Evolutionary conservation across 169 alveolate species (phyloP).

Genomic region (Amoebophrya sp.): DNA sequence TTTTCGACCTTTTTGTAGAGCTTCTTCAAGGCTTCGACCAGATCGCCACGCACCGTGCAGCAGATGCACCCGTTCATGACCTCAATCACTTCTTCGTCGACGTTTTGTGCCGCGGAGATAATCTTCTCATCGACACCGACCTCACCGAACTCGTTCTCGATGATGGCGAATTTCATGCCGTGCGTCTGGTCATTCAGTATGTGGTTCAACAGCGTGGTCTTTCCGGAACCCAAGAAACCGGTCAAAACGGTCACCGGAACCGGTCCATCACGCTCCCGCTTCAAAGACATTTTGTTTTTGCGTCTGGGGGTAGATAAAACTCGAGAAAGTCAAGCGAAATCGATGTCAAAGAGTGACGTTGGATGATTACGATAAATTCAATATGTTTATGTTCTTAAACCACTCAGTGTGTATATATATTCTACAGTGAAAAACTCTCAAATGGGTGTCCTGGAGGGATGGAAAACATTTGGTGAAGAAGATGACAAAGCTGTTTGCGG

Average conservation of each 20-base stretch:
- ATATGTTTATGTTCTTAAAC: too few species aligned
- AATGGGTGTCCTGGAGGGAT: too few species aligned
- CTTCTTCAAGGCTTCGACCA: conserved; percentile 35
- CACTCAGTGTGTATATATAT: too few species aligned
- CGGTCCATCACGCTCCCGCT: not conserved
- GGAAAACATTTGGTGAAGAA: too few species aligned
- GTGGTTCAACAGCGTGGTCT: conserved; percentile 39
- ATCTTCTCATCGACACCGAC: conserved; percentile 47
- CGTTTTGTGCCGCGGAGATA: not conserved
- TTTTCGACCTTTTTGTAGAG: conserved; percentile 23
- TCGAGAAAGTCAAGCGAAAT: too few species aligned
- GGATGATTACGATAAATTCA: too few species aligned
- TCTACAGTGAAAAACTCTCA: too few species aligned
- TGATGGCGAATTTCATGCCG: conserved; percentile 32
- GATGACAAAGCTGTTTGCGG: too few species aligned
- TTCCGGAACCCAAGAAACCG: conserved; percentile 39
- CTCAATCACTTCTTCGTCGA: conserved; percentile 41
- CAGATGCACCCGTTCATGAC: conserved; percentile 48
- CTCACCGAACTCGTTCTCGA: conserved; percentile 38
- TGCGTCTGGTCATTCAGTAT: conserved; percentile 23
- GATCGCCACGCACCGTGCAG: conserved; percentile 45
- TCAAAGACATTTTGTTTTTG: too few species aligned
- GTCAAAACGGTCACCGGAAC: conserved; percentile 42
- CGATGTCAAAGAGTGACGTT: too few species aligned
- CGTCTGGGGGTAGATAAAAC: too few species aligned